These are phyloP conservation scores for Acanthamoeba polyphaga DNA, from an alignment of 208 protist genomes.

Conservation along the genomic window DNA sequence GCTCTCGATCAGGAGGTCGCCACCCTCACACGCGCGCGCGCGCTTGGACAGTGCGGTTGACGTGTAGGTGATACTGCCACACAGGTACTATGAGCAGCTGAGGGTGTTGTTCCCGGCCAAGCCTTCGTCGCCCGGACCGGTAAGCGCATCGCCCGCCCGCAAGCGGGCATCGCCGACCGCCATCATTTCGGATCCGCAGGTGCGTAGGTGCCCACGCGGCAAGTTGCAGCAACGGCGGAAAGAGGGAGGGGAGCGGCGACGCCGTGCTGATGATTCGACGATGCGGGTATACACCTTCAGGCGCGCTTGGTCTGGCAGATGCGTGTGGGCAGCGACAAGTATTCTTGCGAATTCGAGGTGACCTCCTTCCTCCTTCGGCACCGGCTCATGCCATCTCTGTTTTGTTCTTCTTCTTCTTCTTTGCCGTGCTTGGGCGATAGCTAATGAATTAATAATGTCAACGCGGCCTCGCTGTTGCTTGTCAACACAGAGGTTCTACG, in stretches of 20 bases:
- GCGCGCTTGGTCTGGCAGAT: constrained; percentile 33
- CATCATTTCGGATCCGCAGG: constrained; percentile 39
- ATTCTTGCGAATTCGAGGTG: constrained; percentile 33
- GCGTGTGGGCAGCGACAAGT: constrained; percentile 48
- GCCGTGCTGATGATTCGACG: background rate
- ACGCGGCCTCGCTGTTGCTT: too few relatives aligned
- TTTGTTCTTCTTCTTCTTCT: too few relatives aligned
- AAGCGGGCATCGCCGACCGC: constrained; percentile 8
- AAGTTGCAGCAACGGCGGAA: too few relatives aligned
- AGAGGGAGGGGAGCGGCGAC: too few relatives aligned
- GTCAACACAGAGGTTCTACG: background rate
- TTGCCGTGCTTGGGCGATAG: too few relatives aligned
- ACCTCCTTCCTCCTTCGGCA: background rate
- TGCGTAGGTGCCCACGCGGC: background rate
- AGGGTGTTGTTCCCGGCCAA: constrained; percentile 34
- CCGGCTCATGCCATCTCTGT: too few relatives aligned
- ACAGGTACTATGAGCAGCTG: constrained; percentile 57
- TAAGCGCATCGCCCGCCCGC: background rate
- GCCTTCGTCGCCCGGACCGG: background rate
- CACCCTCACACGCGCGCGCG: too few relatives aligned
- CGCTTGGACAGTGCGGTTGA: background rate
- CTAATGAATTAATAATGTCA: too few relatives aligned
- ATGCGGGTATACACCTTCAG: background rate
- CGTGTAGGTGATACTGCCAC: background rate
- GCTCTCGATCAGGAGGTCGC: background rate